Conservation (phyloP, 148 eudicot species). For the Rhododendron henanense region DNA sequence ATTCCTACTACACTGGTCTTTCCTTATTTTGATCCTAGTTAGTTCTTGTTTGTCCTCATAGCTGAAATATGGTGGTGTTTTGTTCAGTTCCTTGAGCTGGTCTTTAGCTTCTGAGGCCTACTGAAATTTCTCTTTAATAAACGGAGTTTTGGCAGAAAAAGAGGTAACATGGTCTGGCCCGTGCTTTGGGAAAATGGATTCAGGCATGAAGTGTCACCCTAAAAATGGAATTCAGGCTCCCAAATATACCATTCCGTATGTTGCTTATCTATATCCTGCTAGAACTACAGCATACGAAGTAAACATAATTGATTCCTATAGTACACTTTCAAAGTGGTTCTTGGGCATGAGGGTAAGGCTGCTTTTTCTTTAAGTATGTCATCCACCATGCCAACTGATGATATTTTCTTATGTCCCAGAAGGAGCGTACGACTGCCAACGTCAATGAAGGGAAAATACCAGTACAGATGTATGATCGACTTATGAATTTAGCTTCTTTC, state of each 20-base stretch:
- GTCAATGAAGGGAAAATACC: slow-evolving; percentile 27
- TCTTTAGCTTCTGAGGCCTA: background rate
- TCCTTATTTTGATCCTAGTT: background rate
- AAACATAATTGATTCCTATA: background rate
- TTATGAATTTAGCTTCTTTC: slow-evolving; percentile 55
- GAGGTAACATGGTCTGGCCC: background rate
- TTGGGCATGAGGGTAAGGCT: background rate
- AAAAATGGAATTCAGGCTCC: background rate
- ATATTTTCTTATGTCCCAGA: background rate
- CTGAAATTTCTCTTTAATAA: background rate
- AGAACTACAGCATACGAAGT: background rate
- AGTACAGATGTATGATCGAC: slow-evolving; percentile 63
- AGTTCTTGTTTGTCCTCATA: background rate
- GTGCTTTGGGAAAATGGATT: background rate
- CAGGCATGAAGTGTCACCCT: background rate
- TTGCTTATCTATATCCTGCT: background rate
- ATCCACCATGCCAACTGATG: background rate
- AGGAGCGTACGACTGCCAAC: slow-evolving; percentile 30
- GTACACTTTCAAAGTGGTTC: background rate
- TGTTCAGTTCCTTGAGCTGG: background rate
- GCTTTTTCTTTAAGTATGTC: background rate
- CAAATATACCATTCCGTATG: background rate
- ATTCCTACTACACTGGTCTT: background rate
- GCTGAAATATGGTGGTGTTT: background rate
- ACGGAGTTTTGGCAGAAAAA: background rate